Base-by-base conservation (phyloP, 139 green algal species). In the Haematococcus lacustris region DNA sequence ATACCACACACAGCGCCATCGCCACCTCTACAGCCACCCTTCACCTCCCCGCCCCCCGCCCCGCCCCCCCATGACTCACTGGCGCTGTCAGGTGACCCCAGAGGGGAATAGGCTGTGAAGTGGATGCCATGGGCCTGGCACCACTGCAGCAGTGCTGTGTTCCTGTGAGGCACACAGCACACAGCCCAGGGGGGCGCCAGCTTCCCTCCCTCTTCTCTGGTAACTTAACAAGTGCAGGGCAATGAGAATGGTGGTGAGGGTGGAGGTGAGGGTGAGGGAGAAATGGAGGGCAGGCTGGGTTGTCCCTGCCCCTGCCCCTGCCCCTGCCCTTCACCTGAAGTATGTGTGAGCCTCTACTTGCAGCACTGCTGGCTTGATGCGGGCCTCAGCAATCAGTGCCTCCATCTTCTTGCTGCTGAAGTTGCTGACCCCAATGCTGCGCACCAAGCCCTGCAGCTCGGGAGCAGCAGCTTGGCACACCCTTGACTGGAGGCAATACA, bases 401-500 rank as follows among this genome's bases (percentile, higher is more conserved):
- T 87, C 40, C 50, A 93, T 77, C 82, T 97, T 95, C 33, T 60
- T 60, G 1, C 59, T 69, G 7, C 73, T 88, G 71, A 94, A 93
- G 82, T 97, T 97, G 82, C 68, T 86, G 0, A 96, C 76, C 3
- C 92, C 92, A 41, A 97, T 95, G 63, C 62, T 72, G 47, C 81
- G 83, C 28, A 91, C 83, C 37, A 94, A 72, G 43, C 43, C 43
- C 43, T 53, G n/a, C n/a, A n/a, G n/a, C n/a, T n/a, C n/a, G n/a
- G n/a, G n/a, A n/a, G n/a, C n/a, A n/a, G n/a, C n/a, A n/a, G n/a
- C n/a, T n/a, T n/a, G n/a, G n/a, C n/a, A n/a, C n/a, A n/a, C n/a
- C n/a, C n/a, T n/a, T n/a, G n/a, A n/a, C n/a, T n/a, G n/a, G n/a
- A n/a, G n/a, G n/a, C n/a, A n/a, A n/a, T n/a, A n/a, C n/a, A n/a